A percentile compares a stretch with the other conserved stretches of the same genome.
Conservation (phyloP, 768 basidiomycete genomes). For the Mycena amicta region DNA sequence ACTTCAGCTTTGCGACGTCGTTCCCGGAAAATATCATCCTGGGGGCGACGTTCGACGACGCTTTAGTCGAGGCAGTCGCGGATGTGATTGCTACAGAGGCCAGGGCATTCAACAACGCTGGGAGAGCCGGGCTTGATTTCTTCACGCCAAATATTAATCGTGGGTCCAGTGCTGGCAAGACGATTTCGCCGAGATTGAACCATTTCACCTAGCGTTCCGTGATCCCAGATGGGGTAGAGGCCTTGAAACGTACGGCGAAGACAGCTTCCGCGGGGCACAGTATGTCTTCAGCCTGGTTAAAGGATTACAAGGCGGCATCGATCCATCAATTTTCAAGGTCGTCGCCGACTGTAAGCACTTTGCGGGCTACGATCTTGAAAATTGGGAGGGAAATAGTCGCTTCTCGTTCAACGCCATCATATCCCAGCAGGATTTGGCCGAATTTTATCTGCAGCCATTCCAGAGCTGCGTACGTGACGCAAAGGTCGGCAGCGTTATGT, state of each 20-base stretch:
- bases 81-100: slow-evolving; percentile 58
- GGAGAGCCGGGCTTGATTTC: slow-evolving; percentile 55
- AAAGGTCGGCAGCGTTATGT: slow-evolving; percentile 63
- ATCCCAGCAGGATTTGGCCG: slow-evolving; percentile 54
- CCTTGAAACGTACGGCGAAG: slow-evolving; percentile 65
- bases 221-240: slow-evolving; percentile 67
- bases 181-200: background rate
- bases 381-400: slow-evolving; percentile 55
- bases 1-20: slow-evolving; percentile 60
- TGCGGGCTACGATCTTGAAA: slow-evolving; percentile 59
- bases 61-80: slow-evolving; percentile 51
- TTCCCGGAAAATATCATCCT: slow-evolving; percentile 60
- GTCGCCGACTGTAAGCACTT: slow-evolving; percentile 64
- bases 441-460: slow-evolving; percentile 59
- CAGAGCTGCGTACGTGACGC: slow-evolving; percentile 63
- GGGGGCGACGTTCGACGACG: slow-evolving; percentile 58
- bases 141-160: slow-evolving; percentile 60
- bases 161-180: background rate
- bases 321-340: slow-evolving; percentile 55
- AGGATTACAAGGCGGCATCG: slow-evolving; percentile 60
- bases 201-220: slow-evolving; percentile 46
- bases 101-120: slow-evolving; percentile 58
- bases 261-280: slow-evolving; percentile 53
- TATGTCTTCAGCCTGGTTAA: slow-evolving; percentile 57
- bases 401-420: slow-evolving; percentile 57